A percentile compares a stretch with the other conserved stretches of the same genome.
Conservation (phyloP, 2,329 filamentous ascomycete genomes). For the Torrubiellomyces zombiae region DNA sequence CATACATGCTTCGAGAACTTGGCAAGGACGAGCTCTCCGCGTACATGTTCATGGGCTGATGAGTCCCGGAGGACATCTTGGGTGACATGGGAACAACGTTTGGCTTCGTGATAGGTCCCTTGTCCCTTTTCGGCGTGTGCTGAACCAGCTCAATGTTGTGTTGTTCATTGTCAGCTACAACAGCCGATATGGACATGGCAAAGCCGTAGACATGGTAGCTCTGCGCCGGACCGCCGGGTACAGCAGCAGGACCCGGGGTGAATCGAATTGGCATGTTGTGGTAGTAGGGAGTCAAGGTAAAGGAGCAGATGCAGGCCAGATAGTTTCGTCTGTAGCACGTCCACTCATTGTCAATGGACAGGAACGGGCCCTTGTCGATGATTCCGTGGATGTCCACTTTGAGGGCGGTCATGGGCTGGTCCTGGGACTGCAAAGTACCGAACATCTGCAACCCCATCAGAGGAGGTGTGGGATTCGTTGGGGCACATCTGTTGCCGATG, state of each 20-base stretch:
- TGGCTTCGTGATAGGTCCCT: constrained; percentile 64
- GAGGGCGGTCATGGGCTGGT: constrained; percentile 32
- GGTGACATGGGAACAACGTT: constrained; percentile 52
- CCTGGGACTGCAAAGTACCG: constrained; percentile 44
- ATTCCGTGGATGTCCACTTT: constrained; percentile 60
- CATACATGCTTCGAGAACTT: constrained; percentile 19
- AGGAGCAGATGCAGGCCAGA: constrained; percentile 72
- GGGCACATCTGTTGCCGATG: constrained; percentile 11
- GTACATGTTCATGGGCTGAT: constrained; percentile 30
- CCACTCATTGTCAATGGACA: constrained; percentile 58
- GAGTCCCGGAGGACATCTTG: constrained; percentile 39
- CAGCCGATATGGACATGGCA: constrained; percentile 70
- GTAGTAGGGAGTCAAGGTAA: constrained; percentile 44
- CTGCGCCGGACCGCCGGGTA: constrained; percentile 14
- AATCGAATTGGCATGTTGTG: constrained; percentile 31
- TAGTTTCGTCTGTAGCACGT: constrained; percentile 89
- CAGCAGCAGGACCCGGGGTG: constrained; percentile 16
- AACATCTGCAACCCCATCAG: constrained; percentile 32
- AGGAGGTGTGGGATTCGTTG: constrained; percentile 30
- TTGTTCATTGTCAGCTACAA: constrained; percentile 57
- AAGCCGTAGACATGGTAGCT: constrained; percentile 55
- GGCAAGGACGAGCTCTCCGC: constrained; percentile 15
- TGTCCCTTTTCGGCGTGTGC: constrained; percentile 83
- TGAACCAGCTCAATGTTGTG: constrained; percentile 75
- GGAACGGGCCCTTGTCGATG: constrained; percentile 83